Evolutionary conservation across 768 basidiomycete genomes (phyloP), one percentile per base, ranked within the genome.

Genomic region (Podaxis sp.): DNA sequence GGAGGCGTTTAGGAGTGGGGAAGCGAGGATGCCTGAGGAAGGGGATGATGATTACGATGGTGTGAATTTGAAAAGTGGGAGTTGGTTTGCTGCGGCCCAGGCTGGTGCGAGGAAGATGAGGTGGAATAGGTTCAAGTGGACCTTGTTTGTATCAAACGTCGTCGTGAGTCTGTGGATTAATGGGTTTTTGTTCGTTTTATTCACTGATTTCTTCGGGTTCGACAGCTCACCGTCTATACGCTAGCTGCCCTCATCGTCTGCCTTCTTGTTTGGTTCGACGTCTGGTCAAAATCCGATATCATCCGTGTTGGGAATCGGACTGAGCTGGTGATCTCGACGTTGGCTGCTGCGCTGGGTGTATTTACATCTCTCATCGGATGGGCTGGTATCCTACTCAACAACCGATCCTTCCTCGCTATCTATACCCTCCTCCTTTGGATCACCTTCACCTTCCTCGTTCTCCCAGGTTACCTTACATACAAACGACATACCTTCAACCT

Each of bases 61-160:
- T 47, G 69, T 70, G 27, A 76, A 74, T 72, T 82, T 80, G 68
- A 77, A 78, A 40, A 74, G 72, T 52, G 71, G 32, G 23, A 36
- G 55, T 32, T 38, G 36, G 28, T 51, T 54, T 47, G 40, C 36
- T 23, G 16, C 35, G 27, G 52, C 21, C 0, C 36, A 16, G 36
- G 18, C 25, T 47, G 68, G 0, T 73, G 73, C 60, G 69, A 79
- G 65, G 47, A 77, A 74, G 62, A 75, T 87, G 62, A 77, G 85
- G n/a, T 93, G 91, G 91, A 93, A 85, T 69, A 79, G 78, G 64
- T 93, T 92, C 80, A 93, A 93, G 69, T 91, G 89, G 89, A 74
- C 76, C 16, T 71, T 93, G 27, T 88, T 91, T 69, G 48, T 81
- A 44, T 74, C 87, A 55, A 91, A 91, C 69, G 64, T 75, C 35